Conservation (phyloP, 306 rosid genomes). For the Malus domestica region DNA sequence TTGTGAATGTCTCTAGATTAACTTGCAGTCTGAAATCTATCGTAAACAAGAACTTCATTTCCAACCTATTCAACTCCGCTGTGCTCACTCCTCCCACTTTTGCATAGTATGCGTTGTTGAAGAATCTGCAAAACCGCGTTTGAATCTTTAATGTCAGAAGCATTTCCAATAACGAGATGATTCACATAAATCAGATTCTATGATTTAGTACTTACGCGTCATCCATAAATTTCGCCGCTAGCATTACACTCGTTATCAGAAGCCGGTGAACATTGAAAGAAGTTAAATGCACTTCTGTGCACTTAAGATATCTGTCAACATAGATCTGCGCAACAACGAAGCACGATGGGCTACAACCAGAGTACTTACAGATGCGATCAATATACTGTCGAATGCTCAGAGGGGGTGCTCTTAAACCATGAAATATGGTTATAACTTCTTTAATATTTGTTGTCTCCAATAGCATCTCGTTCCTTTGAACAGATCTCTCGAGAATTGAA, state of each 20-base stretch:
- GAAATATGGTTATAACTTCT: constrained; percentile 63
- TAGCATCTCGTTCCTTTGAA: constrained; percentile 56
- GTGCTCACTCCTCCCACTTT: constrained; percentile 94
- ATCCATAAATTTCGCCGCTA: constrained; percentile 85
- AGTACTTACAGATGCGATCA: constrained; percentile 86
- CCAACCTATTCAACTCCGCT: constrained; percentile 73
- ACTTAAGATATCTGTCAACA: constrained; percentile 61
- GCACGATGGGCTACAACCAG: constrained; percentile 94
- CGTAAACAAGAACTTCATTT: constrained; percentile 71
- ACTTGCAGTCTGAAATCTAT: constrained; percentile 89
- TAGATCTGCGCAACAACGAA: constrained; percentile 73
- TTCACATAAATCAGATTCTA: background rate
- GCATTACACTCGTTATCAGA: constrained; percentile 83
- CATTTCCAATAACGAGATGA: background rate
- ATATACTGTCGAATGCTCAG: constrained; percentile 65
- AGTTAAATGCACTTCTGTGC: constrained; percentile 51
- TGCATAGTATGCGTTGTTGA: constrained; percentile 91
- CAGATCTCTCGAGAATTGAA: constrained; percentile 65
- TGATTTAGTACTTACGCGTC: constrained; percentile 62
- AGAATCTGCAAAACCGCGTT: constrained; percentile 58
- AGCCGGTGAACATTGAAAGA: constrained; percentile 89
- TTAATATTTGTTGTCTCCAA: constrained; percentile 40
- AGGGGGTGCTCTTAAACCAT: constrained; percentile 74
- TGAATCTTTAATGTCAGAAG: background rate
- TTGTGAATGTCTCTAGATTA: constrained; percentile 57